Conservation (phyloP, 2,329 filamentous ascomycete genomes). For the Aspergillus unguis region DNA sequence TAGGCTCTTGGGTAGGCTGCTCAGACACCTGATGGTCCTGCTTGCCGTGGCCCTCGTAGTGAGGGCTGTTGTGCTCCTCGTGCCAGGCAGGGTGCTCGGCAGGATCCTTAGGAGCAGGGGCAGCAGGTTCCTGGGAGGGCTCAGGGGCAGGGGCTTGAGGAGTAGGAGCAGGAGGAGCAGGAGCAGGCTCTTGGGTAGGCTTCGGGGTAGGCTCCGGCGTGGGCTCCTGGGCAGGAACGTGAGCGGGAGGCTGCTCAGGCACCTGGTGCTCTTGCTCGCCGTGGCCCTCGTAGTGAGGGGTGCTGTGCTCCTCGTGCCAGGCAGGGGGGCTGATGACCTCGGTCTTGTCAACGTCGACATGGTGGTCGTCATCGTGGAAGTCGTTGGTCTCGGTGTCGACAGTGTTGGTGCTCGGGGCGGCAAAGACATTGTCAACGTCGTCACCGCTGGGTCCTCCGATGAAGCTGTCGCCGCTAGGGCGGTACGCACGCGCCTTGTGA, state of each 20-base stretch:
- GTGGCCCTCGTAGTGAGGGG: not conserved
- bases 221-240: not conserved
- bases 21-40: not conserved
- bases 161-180: too few species aligned
- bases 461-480: not conserved
- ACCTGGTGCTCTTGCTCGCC: not conserved
- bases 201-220: not conserved
- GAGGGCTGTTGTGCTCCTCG: not conserved
- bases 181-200: not conserved
- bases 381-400: not conserved
- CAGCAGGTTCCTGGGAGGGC: too few species aligned
- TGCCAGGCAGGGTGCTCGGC: not conserved
- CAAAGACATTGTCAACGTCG: not conserved
- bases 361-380: conserved; percentile 6
- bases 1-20: not conserved
- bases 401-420: not conserved
- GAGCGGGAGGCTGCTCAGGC: not conserved
- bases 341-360: not conserved
- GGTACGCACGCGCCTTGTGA: not conserved
- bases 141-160: too few species aligned
- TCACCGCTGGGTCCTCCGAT: not conserved
- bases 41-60: not conserved
- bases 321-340: not conserved
- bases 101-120: too few species aligned
- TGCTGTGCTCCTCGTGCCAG: not conserved